Base-by-base conservation (phyloP, 2,329 filamentous ascomycete genomes). In the Monosporascus sp. region DNA sequence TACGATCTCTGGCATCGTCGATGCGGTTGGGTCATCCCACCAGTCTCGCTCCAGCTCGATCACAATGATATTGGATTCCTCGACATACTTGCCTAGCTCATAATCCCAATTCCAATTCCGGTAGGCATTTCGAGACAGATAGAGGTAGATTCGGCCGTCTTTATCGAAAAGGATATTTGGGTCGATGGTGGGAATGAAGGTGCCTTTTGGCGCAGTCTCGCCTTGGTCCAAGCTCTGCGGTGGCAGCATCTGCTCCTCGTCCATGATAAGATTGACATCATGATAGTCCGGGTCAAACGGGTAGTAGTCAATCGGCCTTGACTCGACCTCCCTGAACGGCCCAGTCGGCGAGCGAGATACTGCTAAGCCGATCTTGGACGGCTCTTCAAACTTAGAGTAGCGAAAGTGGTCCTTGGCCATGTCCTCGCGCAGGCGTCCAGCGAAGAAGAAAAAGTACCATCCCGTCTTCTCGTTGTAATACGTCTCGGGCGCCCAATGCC, bases 401-500 rank as follows among this genome's bases (percentile, higher is more conserved):
- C 64, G 62, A 47, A 70, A 70, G 50, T 70, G 57, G 48, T 66
- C 58, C 44, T 65, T 66, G 9, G 68, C 46, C 49, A 69, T 20
- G 43, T 70, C 63, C 50, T 68, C 61, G 31, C 61, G 66, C 37
- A 70, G 54, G 5, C 68, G 66, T 1, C 64, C 68, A 14, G 68
- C 67, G 37, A 69, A 70, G 60, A 70, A 65, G 58, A 70, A 69
- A 43, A 69, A 70, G 50, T 70, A 70, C 68, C 68, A 70, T 9
- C 65, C 68, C 3, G 68, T 70, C 55, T 62, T 59, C 22, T 66
- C 62, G 39, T 70, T 70, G 58, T 68, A 60, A 50, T 70, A 70
- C 5, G 63, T 68, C 60, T 70, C 68, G 2, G 68, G 68, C 6
- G 68, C 68, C 68, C 68, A 70, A n/a, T 58, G 58, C 68, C 68